A percentile compares a stretch with the other conserved stretches of the same genome.
These are phyloP conservation scores for Pseudoperonospora humuli DNA, from an alignment of 352 stramenopile genomes.

Conservation along the genomic window DNA sequence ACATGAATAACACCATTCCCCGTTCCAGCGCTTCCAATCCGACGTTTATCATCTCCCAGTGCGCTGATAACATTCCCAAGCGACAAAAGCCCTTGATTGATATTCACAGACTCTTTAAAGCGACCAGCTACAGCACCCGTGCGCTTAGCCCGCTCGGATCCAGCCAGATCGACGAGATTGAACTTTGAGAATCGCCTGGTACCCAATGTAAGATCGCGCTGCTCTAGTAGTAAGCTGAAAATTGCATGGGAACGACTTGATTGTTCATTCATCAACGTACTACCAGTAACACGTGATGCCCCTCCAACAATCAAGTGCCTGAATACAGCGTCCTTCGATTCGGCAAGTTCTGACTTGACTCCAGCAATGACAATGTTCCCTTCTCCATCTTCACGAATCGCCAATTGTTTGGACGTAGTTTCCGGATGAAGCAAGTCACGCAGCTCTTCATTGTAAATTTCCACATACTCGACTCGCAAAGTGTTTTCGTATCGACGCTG, in stretches of 20 bases:
- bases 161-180: slow-evolving; percentile 93
- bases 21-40: no score
- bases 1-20: no score
- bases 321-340: slow-evolving; percentile 38
- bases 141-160: slow-evolving; percentile 88
- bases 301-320: slow-evolving; percentile 32
- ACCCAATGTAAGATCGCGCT: slow-evolving; percentile 24
- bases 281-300: slow-evolving; percentile 57
- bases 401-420: no score
- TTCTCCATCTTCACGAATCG: slow-evolving; percentile 87
- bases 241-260: slow-evolving; percentile 87
- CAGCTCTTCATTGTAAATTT: slow-evolving; percentile 98
- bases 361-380: slow-evolving; percentile 85
- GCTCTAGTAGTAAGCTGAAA: slow-evolving; percentile 83
- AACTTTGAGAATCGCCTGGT: slow-evolving; percentile 81
- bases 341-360: slow-evolving; percentile 50
- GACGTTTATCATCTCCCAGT: no score
- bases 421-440: slow-evolving; percentile 88
- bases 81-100: slow-evolving; percentile 91
- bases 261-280: slow-evolving; percentile 65
- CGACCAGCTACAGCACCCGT: slow-evolving; percentile 79
- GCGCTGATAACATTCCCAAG: slow-evolving; percentile 91
- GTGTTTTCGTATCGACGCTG: no score
- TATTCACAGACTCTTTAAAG: slow-evolving; percentile 91
- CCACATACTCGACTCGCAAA: no score